Percentiles rank a stretch among this genome's conserved stretches.
Conservation (phyloP, 306 rosid genomes). For the Cicer cuneatum region DNA sequence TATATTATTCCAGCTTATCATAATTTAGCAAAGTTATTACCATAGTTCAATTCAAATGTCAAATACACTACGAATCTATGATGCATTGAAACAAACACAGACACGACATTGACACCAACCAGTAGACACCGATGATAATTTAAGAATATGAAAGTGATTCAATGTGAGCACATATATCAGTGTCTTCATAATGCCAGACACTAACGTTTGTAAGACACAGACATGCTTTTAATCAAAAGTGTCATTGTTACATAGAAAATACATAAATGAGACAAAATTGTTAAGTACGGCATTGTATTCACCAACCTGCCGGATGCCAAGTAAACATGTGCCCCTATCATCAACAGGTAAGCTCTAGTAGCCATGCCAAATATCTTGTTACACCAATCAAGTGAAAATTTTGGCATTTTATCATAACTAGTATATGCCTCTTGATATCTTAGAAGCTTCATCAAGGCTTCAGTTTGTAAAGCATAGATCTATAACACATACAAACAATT, state of each 20-base stretch:
- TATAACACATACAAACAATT: conserved; percentile 40
- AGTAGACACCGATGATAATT: too few relatives aligned
- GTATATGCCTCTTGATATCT: conserved; percentile 78
- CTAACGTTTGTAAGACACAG: neutral
- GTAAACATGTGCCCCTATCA: conserved; percentile 67
- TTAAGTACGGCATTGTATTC: conserved; percentile 6
- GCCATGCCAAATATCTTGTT: conserved; percentile 63
- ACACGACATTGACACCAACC: neutral
- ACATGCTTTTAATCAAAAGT: neutral
- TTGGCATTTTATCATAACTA: conserved; percentile 63
- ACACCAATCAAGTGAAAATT: conserved; percentile 59
- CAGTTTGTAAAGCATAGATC: conserved; percentile 84
- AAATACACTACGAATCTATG: neutral
- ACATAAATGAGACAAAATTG: neutral
- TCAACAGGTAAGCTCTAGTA: conserved; percentile 54
- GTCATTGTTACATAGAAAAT: neutral
- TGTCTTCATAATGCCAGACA: neutral
- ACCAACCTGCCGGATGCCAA: conserved; percentile 86
- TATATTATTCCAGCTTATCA: neutral
- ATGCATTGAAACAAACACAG: neutral
- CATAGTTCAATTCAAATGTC: too few relatives aligned
- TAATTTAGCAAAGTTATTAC: neutral
- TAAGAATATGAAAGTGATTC: too few relatives aligned
- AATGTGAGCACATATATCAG: neutral
- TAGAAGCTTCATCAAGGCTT: conserved; percentile 73